Base-by-base conservation (phyloP, 2,329 filamentous ascomycete genomes). In the Whalleya microplaca region DNA sequence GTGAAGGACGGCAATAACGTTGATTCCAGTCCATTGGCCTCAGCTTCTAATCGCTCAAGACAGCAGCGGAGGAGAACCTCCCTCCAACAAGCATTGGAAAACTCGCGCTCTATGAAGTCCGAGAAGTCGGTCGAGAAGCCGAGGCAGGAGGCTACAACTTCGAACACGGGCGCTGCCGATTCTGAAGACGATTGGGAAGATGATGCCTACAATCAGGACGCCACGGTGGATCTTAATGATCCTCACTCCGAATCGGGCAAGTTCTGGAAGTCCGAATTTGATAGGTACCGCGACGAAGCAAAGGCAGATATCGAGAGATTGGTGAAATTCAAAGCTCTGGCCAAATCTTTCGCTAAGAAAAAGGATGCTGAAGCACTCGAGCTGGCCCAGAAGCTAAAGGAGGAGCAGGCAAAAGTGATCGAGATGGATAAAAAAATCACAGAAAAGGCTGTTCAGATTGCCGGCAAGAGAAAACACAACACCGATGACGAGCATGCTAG, bases 241-340 rank as follows among this genome's bases (percentile, higher is more conserved):
- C 90, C 90, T 6, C 84, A 86, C 61, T 91, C 89, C 1, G 83
- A 88, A 56, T 92, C 89, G 3, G 90, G 89, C 6, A 86, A 83
- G 65, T 92, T 90, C 73, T 94, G 90, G 90, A 93, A 93, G 73
- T 81, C 84, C 21, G 84, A 92, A 68, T 93, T 90, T 66, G 83
- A 91, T 63, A 83, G 80, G 52, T 94, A 93, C 67, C 86, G 90
- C 47, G 80, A 84, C 44, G 88, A 89, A 60, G 90, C 89, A 61
- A 85, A 85, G 71, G 81, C 80, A 43, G 88, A 93, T 72, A 87
- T 92, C 79, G 86, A 87, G 75, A 91, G 89, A 75, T 79, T 94
- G 68, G 82, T 93, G 69, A 85, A 85, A 69, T 93, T 92, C 78
- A 91, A 92, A 76, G 85, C 90, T 69, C 79, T 91, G 59, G 89